Conservation (phyloP, 2,329 filamentous ascomycete species). For the Exophiala bonariae region DNA sequence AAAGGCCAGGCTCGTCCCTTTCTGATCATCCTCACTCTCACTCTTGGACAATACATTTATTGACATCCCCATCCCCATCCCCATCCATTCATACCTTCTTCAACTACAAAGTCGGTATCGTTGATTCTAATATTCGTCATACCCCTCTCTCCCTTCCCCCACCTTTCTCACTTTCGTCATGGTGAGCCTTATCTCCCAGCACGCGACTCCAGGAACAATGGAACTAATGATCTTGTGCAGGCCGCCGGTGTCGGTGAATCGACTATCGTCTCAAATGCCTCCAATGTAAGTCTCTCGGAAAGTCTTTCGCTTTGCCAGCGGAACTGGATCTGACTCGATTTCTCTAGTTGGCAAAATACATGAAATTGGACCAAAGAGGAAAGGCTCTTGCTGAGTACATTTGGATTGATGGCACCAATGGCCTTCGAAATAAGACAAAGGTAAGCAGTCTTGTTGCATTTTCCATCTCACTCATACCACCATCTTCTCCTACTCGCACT, state of each 20-base stretch:
- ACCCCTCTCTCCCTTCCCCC: slow-evolving; percentile 4
- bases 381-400: slow-evolving; percentile 91
- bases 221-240: slow-evolving; percentile 8
- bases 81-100: not conserved
- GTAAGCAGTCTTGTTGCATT: slow-evolving; percentile 58
- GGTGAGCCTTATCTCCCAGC: not conserved
- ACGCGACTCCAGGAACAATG: not conserved
- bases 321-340: slow-evolving; percentile 29
- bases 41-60: not conserved
- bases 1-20: not conserved
- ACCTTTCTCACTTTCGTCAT: slow-evolving; percentile 6
- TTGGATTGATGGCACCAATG: slow-evolving; percentile 85
- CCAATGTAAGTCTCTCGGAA: slow-evolving; percentile 38
- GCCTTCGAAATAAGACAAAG: slow-evolving; percentile 91
- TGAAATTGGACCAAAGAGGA: slow-evolving; percentile 86
- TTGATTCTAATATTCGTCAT: not conserved
- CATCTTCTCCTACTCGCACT: not conserved
- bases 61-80: not conserved
- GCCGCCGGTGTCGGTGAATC: slow-evolving; percentile 37
- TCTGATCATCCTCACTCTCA: not conserved
- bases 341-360: slow-evolving; percentile 83
- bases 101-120: not conserved
- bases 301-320: slow-evolving; percentile 11
- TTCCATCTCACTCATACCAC: not conserved
- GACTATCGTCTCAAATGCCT: slow-evolving; percentile 45